Base-by-base conservation (phyloP, 2,329 filamentous ascomycete species). In the Colletotrichum ledebouriae region DNA sequence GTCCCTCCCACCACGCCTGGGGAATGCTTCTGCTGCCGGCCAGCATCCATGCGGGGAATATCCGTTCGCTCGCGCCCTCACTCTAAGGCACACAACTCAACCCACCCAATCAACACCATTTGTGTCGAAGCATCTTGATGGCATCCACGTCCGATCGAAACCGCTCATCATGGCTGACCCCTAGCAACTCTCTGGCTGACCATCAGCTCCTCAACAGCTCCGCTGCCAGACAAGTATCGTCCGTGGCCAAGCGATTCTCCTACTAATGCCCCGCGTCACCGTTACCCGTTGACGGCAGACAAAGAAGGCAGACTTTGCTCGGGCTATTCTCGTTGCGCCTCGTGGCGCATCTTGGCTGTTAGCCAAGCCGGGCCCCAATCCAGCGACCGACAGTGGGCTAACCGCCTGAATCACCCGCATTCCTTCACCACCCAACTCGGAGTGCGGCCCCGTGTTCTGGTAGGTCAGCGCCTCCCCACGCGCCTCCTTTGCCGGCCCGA, bases 1-100 rank as follows among this genome's bases (percentile, higher is more conserved):
- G 50, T 60, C 49, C 49, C 61, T 60, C 49, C 49, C 47, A 68
- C 41, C 56, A 49, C 41, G 60, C 53, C 56, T 59, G 66, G 55
- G 62, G 61, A 60, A 66, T 49, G 62, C 55, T 56, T 55, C 42
- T 50, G 15, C 13, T 50, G 44, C 52, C 20, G 41, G 53, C 60
- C 46, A 67, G 60, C 60, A 67, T 67, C 60, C 49, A 59, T 68
- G 62, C 66, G 66, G 66, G 66, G 66, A 34, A 69, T 52, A 60
- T 66, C 62, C 61, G 66, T 61, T 60, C 41, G 66, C 59, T 42
- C 37, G 47, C 49, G 37, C 59, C 41, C 59, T 53, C 59, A 66
- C 55, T 39, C 34, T 22, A n/a, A 25, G 33, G 39, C 29, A 37
- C 37, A 42, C 52, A 62, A 17, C 29, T 22, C 37, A 37, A 17